A percentile compares a stretch with the other conserved stretches of the same genome.
phyloP scores from a whole-genome alignment of 2,329 filamentous ascomycete genomes.

The Beauveria varroae region DNA sequence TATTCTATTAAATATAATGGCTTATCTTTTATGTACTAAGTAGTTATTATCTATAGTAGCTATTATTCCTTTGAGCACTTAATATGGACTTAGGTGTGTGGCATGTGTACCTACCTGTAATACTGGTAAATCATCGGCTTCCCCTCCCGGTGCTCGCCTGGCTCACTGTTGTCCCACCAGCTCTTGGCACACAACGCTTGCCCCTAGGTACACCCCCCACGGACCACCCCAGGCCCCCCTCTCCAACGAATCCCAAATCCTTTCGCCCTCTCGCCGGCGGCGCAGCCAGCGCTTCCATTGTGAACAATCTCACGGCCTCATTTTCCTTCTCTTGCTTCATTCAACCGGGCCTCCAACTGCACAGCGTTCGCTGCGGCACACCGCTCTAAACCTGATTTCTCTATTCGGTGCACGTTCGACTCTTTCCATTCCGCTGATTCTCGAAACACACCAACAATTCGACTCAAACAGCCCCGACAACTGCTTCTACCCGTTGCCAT shows the following conservation, averaged over 20 bases:
- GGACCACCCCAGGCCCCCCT: not conserved
- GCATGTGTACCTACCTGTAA: too few species aligned
- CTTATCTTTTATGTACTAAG: too few species aligned
- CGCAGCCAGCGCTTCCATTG: constrained; percentile 3
- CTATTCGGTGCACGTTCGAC: not conserved
- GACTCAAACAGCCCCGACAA: not conserved
- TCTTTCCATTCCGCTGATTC: not conserved
- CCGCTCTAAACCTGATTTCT: not conserved
- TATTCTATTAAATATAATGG: too few species aligned
- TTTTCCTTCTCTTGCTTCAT: not conserved
- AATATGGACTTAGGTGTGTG: too few species aligned
- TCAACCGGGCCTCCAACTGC: not conserved
- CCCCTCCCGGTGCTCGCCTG: too few species aligned
- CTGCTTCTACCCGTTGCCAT: not conserved
- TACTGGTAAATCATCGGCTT: not conserved
- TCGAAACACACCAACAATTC: not conserved
- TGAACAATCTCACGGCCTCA: constrained; percentile 3
- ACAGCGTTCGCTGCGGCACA: not conserved
- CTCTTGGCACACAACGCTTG: too few species aligned
- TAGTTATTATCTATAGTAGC: too few species aligned
- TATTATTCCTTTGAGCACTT: too few species aligned
- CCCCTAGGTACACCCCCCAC: not conserved
- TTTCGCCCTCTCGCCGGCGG: not conserved
- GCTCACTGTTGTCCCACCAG: too few species aligned
- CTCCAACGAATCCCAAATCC: not conserved